These are phyloP conservation scores for Aspergillus cavernicola DNA, from an alignment of 495 filamentous ascomycete genomes.

Conservation along the genomic window DNA sequence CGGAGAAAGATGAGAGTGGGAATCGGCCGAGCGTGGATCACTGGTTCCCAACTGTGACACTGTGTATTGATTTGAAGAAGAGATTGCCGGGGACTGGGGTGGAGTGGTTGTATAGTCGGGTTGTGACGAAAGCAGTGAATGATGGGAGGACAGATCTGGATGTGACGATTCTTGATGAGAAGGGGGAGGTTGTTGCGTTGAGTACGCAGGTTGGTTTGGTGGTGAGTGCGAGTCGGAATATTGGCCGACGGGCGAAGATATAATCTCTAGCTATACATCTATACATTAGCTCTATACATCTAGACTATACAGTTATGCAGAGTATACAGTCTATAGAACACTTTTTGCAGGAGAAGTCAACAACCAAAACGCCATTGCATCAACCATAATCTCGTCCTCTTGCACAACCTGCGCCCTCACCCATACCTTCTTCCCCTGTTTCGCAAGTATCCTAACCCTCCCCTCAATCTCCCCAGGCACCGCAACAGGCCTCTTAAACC, in stretches of 20 bases:
- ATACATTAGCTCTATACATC: constrained; percentile 6
- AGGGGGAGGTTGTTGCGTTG: constrained; percentile 57
- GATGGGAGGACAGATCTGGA: constrained; percentile 65
- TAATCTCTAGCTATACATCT: constrained; percentile 17
- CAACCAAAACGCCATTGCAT: constrained; percentile 45
- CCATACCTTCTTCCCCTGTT: constrained; percentile 39
- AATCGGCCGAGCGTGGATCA: constrained; percentile 31
- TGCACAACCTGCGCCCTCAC: constrained; percentile 39
- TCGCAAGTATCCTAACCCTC: constrained; percentile 31
- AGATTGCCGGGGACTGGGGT: constrained; percentile 53
- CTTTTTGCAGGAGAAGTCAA: constrained; percentile 13
- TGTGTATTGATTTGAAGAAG: constrained; percentile 68
- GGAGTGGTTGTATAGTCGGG: constrained; percentile 62
- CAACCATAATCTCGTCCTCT: constrained; percentile 32
- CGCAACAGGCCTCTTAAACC: constrained; percentile 33
- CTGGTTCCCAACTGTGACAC: constrained; percentile 78
- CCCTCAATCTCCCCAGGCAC: constrained; percentile 34
- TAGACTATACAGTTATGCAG: constrained; percentile 1
- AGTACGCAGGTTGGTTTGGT: constrained; percentile 61
- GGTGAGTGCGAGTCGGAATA: constrained; percentile 51
- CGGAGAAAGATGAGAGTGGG: constrained; percentile 11
- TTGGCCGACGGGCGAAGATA: constrained; percentile 37
- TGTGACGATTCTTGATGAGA: constrained; percentile 55
- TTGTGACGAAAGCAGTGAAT: constrained; percentile 53
- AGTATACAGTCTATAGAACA: not conserved